Base-by-base conservation (phyloP, 2,329 filamentous ascomycete genomes). In the Elsinoe australis region DNA sequence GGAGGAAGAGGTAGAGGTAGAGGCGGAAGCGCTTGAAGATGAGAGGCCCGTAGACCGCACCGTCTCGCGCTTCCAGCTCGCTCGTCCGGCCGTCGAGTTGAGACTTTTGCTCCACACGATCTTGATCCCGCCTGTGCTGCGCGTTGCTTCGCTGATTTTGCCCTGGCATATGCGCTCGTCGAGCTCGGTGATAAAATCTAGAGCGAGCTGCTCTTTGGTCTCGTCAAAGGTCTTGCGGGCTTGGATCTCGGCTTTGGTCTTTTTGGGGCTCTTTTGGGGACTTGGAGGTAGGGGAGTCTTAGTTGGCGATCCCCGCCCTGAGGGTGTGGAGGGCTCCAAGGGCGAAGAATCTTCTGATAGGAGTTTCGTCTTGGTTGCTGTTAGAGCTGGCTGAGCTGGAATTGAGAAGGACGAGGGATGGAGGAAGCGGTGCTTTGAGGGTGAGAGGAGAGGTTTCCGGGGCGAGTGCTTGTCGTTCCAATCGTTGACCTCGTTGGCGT, bases 71-170 rank as follows among this genome's bases (percentile, higher is more conserved):
- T 65, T 66, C 71, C 71, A 74, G 51, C 71, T 72, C 26, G 71
- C 71, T 22, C 72, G 64, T 28, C 86, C 86, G 10, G 86, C 86
- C 0, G 86, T 90, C 1, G 83, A 84, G 60, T 83, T 85, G 45
- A 92, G 76, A n/a, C 78, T 86, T 56, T 83, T 86, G 52, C 75
- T 81, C 86, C 86, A 92, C 34, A 78, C 65, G 29, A 90, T 71
- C 49, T 76, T 75, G 38, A 90, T 73, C 1, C 86, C 86, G 14
- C 85, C 85, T 0, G 83, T 85, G 0, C 71, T 65, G 2, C 71
- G 68, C 0, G 83, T 72, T 15, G 88, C 69, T 18, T 70, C 57
- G 1, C 68, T 62, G 5, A 92, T 75, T 52, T 73, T 68, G 6
- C 82, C 79, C 2, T 71, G 56, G 0, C 82, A 81, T 55, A 90